Conservation (phyloP, 768 basidiomycete species). For the Arthromyces matolae region DNA sequence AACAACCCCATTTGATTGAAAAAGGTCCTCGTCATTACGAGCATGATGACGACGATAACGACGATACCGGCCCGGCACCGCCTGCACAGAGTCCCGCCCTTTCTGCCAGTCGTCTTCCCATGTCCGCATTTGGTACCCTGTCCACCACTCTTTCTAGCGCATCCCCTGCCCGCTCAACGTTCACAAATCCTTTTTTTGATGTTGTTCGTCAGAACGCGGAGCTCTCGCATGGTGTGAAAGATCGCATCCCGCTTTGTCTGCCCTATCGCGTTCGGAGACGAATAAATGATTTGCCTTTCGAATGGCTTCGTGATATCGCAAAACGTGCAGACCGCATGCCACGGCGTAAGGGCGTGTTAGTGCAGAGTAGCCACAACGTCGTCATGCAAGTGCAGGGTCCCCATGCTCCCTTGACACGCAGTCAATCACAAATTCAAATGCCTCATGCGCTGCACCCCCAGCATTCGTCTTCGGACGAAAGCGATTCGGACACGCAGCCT, state of each 20-base stretch:
- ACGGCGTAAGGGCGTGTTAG: background rate
- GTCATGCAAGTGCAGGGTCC: background rate
- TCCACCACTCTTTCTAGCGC: conserved; percentile 32
- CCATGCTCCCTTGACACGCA: background rate
- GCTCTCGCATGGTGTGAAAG: conserved; percentile 68
- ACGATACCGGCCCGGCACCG: conserved; percentile 6
- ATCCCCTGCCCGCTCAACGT: conserved; percentile 28
- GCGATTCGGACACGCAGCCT: conserved; percentile 26
- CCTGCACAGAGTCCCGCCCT: conserved; percentile 30
- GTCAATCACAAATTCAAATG: background rate
- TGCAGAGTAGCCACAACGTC: background rate
- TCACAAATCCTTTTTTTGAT: conserved; percentile 91
- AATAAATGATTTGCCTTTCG: conserved; percentile 72
- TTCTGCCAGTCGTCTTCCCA: conserved; percentile 57
- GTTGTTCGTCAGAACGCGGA: conserved; percentile 87
- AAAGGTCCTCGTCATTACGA: conserved; percentile 45
- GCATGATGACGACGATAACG: conserved; percentile 39
- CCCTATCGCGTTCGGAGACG: conserved; percentile 48
- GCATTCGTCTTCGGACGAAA: conserved; percentile 25
- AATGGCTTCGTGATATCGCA: conserved; percentile 76
- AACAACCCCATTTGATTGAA: conserved; percentile 50
- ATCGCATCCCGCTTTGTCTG: conserved; percentile 74
- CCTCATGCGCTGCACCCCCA: conserved; percentile 35
- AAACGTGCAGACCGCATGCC: conserved; percentile 13
- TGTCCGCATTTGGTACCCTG: conserved; percentile 59